These are phyloP conservation scores for Leishmania amazonensis DNA, from an alignment of 208 protist species.

Conservation along the genomic window DNA sequence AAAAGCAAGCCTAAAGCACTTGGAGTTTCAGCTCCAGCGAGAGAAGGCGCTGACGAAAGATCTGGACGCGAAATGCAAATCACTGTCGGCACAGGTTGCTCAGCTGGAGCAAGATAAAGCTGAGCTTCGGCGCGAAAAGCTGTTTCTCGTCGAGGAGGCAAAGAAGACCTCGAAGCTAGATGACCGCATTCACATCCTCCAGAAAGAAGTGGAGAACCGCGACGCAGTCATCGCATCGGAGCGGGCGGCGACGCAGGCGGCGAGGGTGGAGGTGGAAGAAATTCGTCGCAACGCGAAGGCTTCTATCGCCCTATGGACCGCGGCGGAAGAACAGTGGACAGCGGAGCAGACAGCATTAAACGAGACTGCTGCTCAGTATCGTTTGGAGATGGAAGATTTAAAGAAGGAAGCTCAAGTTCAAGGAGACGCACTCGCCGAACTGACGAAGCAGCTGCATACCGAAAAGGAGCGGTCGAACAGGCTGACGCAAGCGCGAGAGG, in stretches of 20 bases:
- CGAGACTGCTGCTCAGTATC: conserved; percentile 34
- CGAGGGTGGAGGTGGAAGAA: conserved; percentile 62
- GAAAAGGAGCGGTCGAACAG: conserved; percentile 42
- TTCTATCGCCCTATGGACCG: conserved; percentile 75
- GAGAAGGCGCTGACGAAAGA: conserved; percentile 67
- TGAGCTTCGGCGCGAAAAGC: conserved; percentile 74
- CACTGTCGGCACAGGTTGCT: conserved; percentile 60
- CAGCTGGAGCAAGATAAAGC: conserved; percentile 86
- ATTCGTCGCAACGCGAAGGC: conserved; percentile 66
- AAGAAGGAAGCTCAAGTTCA: conserved; percentile 17
- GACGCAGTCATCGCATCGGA: conserved; percentile 54
- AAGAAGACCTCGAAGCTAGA: conserved; percentile 68
- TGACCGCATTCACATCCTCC: conserved; percentile 63
- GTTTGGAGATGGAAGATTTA: conserved; percentile 14
- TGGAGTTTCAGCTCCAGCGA: conserved; percentile 82
- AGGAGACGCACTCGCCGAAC: conserved; percentile 17
- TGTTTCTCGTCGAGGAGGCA: conserved; percentile 58
- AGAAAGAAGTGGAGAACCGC: conserved; percentile 66
- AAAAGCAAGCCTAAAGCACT: conserved; percentile 65
- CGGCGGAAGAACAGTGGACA: conserved; percentile 80
- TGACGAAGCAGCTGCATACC: conserved; percentile 32
- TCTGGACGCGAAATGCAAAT: conserved; percentile 72
- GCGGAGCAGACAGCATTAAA: conserved; percentile 58
- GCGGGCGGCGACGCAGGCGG: conserved; percentile 34
- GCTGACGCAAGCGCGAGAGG: conserved; percentile 23